Evolutionary conservation across 192 early-diverging fungal genomes (phyloP), one percentile per base, ranked within the genome.

Genomic region (Gigaspora rosea): DNA sequence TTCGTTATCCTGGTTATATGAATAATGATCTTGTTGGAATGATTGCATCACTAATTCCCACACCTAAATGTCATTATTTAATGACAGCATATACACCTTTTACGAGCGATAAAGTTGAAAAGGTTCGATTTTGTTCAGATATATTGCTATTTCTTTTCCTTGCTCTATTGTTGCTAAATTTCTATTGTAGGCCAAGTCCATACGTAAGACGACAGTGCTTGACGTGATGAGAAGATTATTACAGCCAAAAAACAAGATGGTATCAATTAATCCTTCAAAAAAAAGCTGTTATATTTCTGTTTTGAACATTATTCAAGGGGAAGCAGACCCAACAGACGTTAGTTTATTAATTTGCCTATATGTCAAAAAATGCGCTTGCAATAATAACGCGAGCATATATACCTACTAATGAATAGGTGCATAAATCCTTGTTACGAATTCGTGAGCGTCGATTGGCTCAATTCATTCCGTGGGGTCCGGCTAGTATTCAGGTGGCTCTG

Each of bases 391-490:
- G 18, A 2, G 47, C 3, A 18, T 22, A 11, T 12, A 3, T 36
- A 36, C 13, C 8, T 36, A 12, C 46, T 49, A 27, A n/a, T 12
- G 46, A 15, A 32, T 52, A 98, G 91, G 97, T 99, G 6, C 97
- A 99, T 86, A 98, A 99, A 85, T 96, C 95, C 51, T 84, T 99
- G 70, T 83, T 98, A 80, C 89, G 97, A 8, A 96, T 99, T 75
- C 89, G 97, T 46, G 97, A 99, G 80, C 90, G 96, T 36, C 86
- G 94, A 22, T 81, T 99, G 61, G 96, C 95, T 13, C 93, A 95
- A 78, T 99, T 99, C 80, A 98, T 99, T 73, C 98, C 98, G 32
- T 99, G 98, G 98, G 98, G 98, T 11, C 98, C 98, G 6, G 96
- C 98, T 15, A 95, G 94, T 80, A 98, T 99, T 78, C 98, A 99